Evolutionary conservation across 805 yeast genomes (phyloP), one percentile per base, ranked within the genome.

Genomic region (Yamadazyma insecticola): DNA sequence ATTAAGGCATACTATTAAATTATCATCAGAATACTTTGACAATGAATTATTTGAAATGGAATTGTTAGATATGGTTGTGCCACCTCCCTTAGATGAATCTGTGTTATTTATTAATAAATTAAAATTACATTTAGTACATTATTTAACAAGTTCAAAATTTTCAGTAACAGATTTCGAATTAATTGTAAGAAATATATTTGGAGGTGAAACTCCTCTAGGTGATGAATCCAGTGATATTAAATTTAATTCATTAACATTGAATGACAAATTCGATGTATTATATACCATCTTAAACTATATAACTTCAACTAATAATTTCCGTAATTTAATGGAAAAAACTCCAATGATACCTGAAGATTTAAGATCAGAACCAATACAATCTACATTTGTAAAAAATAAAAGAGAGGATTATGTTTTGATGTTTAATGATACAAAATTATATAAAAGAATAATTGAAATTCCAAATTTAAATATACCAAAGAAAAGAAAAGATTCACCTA

Each of bases 31-130:
- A 32, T 61, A 62, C 9, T 74, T 78, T 41, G 81, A 78, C 43
- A 68, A 70, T 6, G 80, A 76, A 36, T 56, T 70, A 13, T 67
- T 78, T 37, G 87, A 79, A 45, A 77, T 77, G 44, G 87, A 79
- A 42, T 54, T 79, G 10, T 56, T 76, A 23, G 45, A 54, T 35
- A 45, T 57, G 39, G 53, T 54, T 13, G 24, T 40, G 27, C 64
- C 64, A 13, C 55, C 55, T 8, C 64, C 62, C 0, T 36, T 57
- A 13, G 61, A 59, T 40, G 55, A 63, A 32, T 35, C 50, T 48
- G 41, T 54, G 11, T 37, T 63, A 27, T 56, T 76, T 30, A 45
- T 67, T 10, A 61, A 63, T 34, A 68, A 60, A 36, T 57, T 76
- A 20, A 66, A 72, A 31, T 38, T 54, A 6, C 65, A 66, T 16